Evolutionary conservation across 768 basidiomycete genomes (phyloP), one percentile per base, ranked within the genome.

Genomic region (Tylopilus plumbeoviolaceoides): DNA sequence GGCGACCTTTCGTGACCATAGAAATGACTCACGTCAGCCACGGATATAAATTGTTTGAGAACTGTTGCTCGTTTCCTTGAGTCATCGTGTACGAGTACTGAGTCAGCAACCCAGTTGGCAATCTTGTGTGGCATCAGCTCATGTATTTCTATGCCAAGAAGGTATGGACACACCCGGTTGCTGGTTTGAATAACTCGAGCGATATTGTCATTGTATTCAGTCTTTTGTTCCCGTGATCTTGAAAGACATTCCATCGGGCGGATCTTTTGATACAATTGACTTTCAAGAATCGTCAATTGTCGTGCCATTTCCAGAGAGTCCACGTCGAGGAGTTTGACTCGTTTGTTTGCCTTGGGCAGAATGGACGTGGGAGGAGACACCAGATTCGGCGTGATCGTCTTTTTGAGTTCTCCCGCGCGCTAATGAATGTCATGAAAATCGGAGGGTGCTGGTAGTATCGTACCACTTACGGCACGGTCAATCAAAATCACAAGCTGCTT

Each of bases 281-380:
- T 89, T 70, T 98, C 95, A 75, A 95, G 78, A 54, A 97, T 84
- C 1, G 95, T 98, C 55, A 98, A 72, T 67, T 98, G 95, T 27
- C 95, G 80, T 0, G 95, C 95, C 17, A 98, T 69, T 70, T 98
- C 95, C 51, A 93, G 70, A 1, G 94, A 78, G 59, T 95, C 89
- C 45, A 98, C 81, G 63, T 98, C 95, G 20, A 83, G 70, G 11
- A 98, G 73, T 57, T 91, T 92, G 54, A 95, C 69, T 69, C 83
- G 87, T 73, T 83, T 85, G 54, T 70, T 75, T 36, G 77, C 72
- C 67, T 82, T 88, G 1, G 93, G 93, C 9, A 84, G 48, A 50
- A 95, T 84, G 4, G 93, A 79, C 11, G 85, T 70, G 0, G 93
- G 94, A 14, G 91, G 85, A 5, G 76, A 72, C n/a, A 76, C 77